A percentile compares a stretch with the other conserved stretches of the same genome.
Evolutionary conservation across 768 basidiomycete genomes (phyloP).

Genomic region (Chalciporus pseudorubinellus): DNA sequence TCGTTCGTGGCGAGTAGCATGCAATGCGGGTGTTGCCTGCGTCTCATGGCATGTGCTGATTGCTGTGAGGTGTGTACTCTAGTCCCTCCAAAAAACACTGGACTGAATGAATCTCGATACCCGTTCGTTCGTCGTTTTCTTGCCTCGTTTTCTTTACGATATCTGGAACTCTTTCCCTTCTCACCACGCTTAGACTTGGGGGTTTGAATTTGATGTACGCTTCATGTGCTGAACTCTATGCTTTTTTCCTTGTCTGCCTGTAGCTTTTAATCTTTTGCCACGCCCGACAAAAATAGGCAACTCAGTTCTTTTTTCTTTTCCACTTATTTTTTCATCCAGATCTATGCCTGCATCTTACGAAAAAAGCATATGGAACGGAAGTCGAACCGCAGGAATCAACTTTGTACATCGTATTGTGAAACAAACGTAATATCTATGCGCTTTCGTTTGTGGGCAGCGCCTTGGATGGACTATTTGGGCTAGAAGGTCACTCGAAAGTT

Average conservation of each 20-base stretch:
- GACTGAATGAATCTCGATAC: conserved; percentile 27
- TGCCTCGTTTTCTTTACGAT: conserved; percentile 9
- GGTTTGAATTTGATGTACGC: conserved; percentile 24
- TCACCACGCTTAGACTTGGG: conserved; percentile 16
- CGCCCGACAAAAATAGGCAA: conserved; percentile 1
- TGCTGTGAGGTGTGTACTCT: conserved; percentile 27
- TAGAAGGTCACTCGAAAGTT: neutral
- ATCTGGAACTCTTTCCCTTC: neutral
- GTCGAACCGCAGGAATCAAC: conserved; percentile 11
- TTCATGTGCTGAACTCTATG: conserved; percentile 26
- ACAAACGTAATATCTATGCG: conserved; percentile 14
- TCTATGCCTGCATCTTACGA: conserved; percentile 16
- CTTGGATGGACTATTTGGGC: neutral
- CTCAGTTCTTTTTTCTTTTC: conserved; percentile 2
- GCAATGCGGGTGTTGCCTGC: conserved; percentile 3
- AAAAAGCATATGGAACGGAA: conserved; percentile 18
- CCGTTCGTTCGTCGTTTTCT: neutral
- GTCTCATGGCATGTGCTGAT: conserved; percentile 8
- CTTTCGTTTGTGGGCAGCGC: neutral
- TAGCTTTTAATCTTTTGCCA: conserved; percentile 23
- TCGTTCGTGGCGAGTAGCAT: conserved; percentile 13
- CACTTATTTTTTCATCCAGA: neutral
- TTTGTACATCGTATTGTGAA: conserved; percentile 11
- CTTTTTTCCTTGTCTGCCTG: conserved; percentile 27
- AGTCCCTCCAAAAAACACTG: conserved; percentile 6